These are phyloP conservation scores for Annulohypoxylon nitens DNA, from an alignment of 495 filamentous ascomycete species.

Conservation along the genomic window DNA sequence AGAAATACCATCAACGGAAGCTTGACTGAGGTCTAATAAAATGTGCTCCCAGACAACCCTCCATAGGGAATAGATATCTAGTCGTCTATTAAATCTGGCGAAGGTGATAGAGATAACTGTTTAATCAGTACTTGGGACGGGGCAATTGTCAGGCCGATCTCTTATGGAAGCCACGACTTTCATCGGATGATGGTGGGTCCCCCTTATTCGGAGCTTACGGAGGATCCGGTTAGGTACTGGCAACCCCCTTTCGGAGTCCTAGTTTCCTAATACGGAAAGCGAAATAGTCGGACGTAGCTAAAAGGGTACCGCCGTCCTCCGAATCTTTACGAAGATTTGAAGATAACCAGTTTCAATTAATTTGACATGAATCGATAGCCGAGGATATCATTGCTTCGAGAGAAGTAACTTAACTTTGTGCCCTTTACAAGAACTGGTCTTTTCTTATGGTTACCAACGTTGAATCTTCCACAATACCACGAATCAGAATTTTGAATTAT, in stretches of 20 bases:
- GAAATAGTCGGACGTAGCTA: neutral
- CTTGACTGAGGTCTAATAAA: neutral
- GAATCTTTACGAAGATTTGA: neutral
- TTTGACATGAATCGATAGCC: no score
- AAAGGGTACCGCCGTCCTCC: neutral
- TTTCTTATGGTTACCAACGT: neutral
- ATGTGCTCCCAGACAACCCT: neutral
- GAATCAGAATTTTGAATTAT: neutral
- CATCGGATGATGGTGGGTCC: neutral
- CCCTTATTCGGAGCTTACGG: constrained; percentile 9
- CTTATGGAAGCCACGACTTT: neutral
- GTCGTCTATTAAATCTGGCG: neutral
- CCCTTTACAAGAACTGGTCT: neutral
- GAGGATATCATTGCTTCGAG: neutral
- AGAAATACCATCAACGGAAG: neutral
- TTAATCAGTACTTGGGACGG: neutral
- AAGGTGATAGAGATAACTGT: neutral
- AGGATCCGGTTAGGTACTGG: neutral
- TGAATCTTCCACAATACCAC: neutral
- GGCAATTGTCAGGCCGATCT: neutral
- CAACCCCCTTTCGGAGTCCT: neutral
- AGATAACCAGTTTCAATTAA: neutral
- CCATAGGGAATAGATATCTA: no score
- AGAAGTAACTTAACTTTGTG: neutral
- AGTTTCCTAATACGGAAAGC: constrained; percentile 1